A percentile compares a stretch with the other conserved stretches of the same genome.
Evolutionary conservation across 805 yeast genomes (phyloP).

Genomic region (Candida xyloterini): DNA sequence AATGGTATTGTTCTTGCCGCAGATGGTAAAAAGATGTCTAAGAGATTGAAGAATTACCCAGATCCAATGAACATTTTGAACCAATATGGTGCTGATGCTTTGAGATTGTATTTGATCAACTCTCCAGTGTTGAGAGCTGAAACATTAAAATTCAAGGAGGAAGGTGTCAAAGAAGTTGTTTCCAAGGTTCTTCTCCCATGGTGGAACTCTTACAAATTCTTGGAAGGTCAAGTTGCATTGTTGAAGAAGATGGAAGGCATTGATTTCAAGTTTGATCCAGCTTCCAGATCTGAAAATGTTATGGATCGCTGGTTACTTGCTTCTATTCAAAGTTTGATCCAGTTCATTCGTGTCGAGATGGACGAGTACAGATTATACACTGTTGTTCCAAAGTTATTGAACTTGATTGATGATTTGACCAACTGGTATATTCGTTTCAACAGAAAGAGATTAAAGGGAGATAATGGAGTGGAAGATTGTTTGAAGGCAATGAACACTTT

Average conservation of each 20-base stretch:
- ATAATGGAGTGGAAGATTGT: constrained; percentile 81
- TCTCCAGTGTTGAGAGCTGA: constrained; percentile 98
- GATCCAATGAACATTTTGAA: constrained; percentile 82
- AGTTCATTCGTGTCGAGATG: constrained; percentile 89
- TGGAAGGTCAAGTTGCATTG: constrained; percentile 88
- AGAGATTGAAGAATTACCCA: constrained; percentile 96
- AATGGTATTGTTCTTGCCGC: constrained; percentile 95
- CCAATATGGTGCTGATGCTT: constrained; percentile 96
- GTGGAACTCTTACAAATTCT: constrained; percentile 97
- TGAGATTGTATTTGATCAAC: constrained; percentile 91
- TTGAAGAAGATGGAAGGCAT: constrained; percentile 70
- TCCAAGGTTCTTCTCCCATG: constrained; percentile 95
- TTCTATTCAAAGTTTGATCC: constrained; percentile 87
- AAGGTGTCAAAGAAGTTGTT: constrained; percentile 97
- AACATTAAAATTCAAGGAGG: constrained; percentile 94
- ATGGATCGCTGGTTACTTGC: constrained; percentile 98
- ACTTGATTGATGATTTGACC: constrained; percentile 89
- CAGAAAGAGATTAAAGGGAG: constrained; percentile 97
- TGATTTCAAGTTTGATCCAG: constrained; percentile 71
- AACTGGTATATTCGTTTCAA: constrained; percentile 99
- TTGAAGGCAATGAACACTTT: constrained; percentile 84
- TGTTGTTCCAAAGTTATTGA: constrained; percentile 89
- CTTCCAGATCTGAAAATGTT: constrained; percentile 69
- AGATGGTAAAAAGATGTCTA: constrained; percentile 99
- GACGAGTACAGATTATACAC: constrained; percentile 84